Percentiles rank a stretch among this genome's conserved stretches.
These are phyloP conservation scores for Clathrus columnatus DNA, from an alignment of 768 basidiomycete species.

Conservation along the genomic window DNA sequence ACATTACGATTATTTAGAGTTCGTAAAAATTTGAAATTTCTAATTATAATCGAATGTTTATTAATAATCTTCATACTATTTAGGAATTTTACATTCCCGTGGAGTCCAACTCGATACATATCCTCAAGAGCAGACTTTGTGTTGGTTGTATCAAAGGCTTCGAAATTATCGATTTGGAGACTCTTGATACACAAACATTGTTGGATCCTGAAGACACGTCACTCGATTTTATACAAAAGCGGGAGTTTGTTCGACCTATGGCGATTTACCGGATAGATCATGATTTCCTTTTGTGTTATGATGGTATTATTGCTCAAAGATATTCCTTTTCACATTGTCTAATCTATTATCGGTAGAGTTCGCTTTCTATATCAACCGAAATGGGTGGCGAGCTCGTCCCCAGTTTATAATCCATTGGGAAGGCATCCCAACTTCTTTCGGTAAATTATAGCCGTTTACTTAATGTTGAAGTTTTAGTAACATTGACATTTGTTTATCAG, in stretches of 20 bases:
- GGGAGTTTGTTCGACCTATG: conserved; percentile 78
- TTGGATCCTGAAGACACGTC: conserved; percentile 87
- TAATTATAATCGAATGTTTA: neutral
- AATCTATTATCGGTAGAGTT: conserved; percentile 64
- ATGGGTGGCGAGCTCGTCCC: conserved; percentile 80
- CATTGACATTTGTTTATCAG: conserved; percentile 31
- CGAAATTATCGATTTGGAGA: conserved; percentile 97
- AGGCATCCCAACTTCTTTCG: conserved; percentile 87
- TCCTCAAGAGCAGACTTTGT: conserved; percentile 94
- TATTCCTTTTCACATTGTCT: too few species aligned
- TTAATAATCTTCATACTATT: neutral
- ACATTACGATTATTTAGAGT: conserved; percentile 89
- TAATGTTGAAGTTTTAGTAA: too few species aligned
- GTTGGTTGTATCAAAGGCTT: conserved; percentile 96
- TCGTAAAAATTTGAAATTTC: conserved; percentile 11
- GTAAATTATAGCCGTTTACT: conserved; percentile 48
- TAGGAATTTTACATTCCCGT: conserved; percentile 99
- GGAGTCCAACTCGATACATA: conserved; percentile 93
- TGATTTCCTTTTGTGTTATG: conserved; percentile 95
- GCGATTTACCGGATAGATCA: conserved; percentile 96
- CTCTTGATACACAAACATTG: conserved; percentile 91
- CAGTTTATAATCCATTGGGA: conserved; percentile 98
- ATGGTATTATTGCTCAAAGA: conserved; percentile 54
- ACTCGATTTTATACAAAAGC: conserved; percentile 87
- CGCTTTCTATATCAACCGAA: conserved; percentile 98